Evolutionary conservation across 139 green algal genomes (phyloP).

Genomic region (Chlorella sp.): DNA sequence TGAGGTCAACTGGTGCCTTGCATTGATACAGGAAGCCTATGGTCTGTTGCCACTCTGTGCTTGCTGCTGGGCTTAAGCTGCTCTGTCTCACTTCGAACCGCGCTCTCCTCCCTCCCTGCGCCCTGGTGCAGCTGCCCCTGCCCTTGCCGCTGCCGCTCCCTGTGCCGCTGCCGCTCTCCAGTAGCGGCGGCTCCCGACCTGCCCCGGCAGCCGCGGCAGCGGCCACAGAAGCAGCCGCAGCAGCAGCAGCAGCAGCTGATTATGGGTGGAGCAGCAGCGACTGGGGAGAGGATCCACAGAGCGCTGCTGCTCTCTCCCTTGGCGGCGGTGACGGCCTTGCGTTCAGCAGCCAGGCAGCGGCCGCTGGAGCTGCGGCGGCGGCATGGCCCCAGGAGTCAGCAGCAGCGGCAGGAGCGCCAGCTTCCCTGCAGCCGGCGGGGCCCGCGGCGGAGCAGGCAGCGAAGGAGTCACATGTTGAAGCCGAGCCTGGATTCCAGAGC

Average conservation of each 20-base stretch:
- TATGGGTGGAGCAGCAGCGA: not conserved
- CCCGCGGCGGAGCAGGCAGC: not conserved
- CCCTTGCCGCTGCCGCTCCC: conserved; percentile 7
- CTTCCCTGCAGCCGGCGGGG: not conserved
- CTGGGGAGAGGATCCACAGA: not conserved
- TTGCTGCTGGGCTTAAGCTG: no score
- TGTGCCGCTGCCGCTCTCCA: not conserved
- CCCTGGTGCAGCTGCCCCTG: not conserved
- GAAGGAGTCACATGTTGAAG: no score
- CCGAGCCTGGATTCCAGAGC: no score
- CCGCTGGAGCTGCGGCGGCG: not conserved
- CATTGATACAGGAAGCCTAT: no score
- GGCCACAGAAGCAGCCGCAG: not conserved
- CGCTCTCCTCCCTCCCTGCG: not conserved
- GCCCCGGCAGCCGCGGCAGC: not conserved
- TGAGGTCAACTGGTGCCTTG: no score
- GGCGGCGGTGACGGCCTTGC: no score
- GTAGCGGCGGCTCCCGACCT: no score
- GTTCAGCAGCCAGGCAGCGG: no score
- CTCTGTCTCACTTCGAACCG: no score
- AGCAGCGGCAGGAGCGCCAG: not conserved
- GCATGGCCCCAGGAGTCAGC: no score
- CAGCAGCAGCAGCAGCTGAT: not conserved
- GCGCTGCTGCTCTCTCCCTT: not conserved
- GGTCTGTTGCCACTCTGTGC: no score